Base-by-base conservation (phyloP, 2,329 filamentous ascomycete genomes). In the Phialemonium atrogriseum region DNA sequence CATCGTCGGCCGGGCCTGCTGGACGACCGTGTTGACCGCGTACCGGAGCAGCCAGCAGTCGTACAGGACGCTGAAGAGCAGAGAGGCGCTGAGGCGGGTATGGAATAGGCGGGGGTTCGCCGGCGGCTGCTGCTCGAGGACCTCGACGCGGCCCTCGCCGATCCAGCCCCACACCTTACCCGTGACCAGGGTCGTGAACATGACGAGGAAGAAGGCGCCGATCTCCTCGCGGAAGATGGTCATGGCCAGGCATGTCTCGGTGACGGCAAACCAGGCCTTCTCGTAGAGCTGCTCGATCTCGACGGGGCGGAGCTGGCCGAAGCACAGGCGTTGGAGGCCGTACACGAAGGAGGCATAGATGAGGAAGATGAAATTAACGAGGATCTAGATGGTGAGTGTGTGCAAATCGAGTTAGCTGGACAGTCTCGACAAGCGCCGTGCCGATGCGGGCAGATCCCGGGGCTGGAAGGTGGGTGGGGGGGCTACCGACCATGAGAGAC, bases 161-260 rank as follows among this genome's bases (percentile, higher is more conserved):
- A 98, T 94, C 91, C 93, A 98, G 34, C 87, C 85, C 88, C 93
- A 98, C 28, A 98, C 83, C 61, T 96, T 96, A 33, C 88, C 88
- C 4, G 87, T 89, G 27, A 98, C 74, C 23, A 98, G 70, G 16
- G 81, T 79, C 11, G 93, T 84, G 56, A 98, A 96, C 88, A 98
- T 96, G 49, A 91, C 78, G 37, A 98, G 67, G 51, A 96, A 94
- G 79, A 87, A 93, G 24, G 83, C 84, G 26, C 91, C 89, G 12
- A 98, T 78, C 54, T 96, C 88, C 41, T 95, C 91, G 26, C 91
- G 73, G 58, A 98, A 96, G 43, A 94, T 94, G 18, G 91, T 95
- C 89, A 98, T 96, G 18, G 91, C 91, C 42, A 98, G 68, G 51
- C 88, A 85, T 42, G 91, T 98, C 62, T 98, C 91, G 27, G 89